Conservation (phyloP, 495 filamentous ascomycete genomes). For the Xylaria sp. region DNA sequence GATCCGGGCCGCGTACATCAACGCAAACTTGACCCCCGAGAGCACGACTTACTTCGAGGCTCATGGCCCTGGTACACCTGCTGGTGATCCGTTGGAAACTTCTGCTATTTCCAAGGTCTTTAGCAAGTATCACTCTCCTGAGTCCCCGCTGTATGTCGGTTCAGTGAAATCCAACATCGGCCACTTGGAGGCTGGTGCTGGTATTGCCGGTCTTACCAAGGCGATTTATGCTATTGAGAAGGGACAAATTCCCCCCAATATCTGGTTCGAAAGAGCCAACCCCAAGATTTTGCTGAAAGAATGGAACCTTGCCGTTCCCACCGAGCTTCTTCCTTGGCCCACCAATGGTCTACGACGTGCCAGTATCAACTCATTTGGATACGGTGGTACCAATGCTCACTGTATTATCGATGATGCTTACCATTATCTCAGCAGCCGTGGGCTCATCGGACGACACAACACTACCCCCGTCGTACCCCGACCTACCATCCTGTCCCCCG, state of each 20-base stretch:
- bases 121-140: slow-evolving; percentile 52
- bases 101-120: slow-evolving; percentile 55
- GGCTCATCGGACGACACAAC: slow-evolving; percentile 33
- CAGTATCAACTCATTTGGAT: slow-evolving; percentile 49
- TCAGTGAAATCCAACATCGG: slow-evolving; percentile 57
- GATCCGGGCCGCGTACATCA: slow-evolving; percentile 59
- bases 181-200: slow-evolving; percentile 52
- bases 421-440: slow-evolving; percentile 33
- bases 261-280: slow-evolving; percentile 56
- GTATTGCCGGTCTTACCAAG: slow-evolving; percentile 61
- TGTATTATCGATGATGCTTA: slow-evolving; percentile 40
- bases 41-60: slow-evolving; percentile 53
- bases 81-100: slow-evolving; percentile 60
- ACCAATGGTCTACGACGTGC: slow-evolving; percentile 40
- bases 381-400: slow-evolving; percentile 51
- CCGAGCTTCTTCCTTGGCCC: slow-evolving; percentile 39
- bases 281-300: slow-evolving; percentile 47
- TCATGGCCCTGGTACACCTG: slow-evolving; percentile 53
- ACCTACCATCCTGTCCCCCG: slow-evolving; percentile 16
- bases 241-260: slow-evolving; percentile 48
- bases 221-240: slow-evolving; percentile 56
- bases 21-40: slow-evolving; percentile 43
- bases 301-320: slow-evolving; percentile 47
- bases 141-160: slow-evolving; percentile 51
- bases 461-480: slow-evolving; percentile 29